Evolutionary conservation across 164 flowering plant species (phyloP).

Genomic region (Tetracentron sinense): DNA sequence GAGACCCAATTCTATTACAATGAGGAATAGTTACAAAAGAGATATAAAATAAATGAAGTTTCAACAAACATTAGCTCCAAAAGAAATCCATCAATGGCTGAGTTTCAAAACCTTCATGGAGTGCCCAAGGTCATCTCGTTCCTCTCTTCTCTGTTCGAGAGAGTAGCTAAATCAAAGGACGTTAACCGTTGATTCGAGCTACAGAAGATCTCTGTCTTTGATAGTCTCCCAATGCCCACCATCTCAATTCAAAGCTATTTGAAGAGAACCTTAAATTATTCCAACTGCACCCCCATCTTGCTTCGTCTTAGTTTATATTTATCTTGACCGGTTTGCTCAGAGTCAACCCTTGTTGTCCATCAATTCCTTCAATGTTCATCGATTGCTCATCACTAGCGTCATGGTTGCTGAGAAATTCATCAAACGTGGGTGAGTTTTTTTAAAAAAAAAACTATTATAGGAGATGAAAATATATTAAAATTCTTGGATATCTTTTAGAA

Average conservation of each 20-base stretch:
- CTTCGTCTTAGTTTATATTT: conserved; percentile 53
- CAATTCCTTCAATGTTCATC: conserved; percentile 52
- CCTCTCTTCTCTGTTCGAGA: conserved; percentile 37
- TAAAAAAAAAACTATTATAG: no score
- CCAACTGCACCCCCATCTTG: conserved; percentile 67
- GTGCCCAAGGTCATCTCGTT: conserved; percentile 31
- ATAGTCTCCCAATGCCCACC: conserved; percentile 48
- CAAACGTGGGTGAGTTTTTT: conserved; percentile 33
- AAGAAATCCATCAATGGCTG: conserved; percentile 17
- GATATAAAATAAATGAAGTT: no score
- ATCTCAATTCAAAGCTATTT: conserved; percentile 49
- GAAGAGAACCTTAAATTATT: conserved; percentile 65
- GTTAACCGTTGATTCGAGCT: not conserved
- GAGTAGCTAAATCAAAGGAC: conserved; percentile 40
- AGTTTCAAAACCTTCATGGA: conserved; percentile 13
- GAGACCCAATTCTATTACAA: no score
- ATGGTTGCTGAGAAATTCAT: conserved; percentile 52
- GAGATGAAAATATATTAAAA: no score
- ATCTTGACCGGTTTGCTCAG: conserved; percentile 47
- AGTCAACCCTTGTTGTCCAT: conserved; percentile 39
- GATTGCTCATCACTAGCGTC: conserved; percentile 48
- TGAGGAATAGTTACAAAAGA: no score
- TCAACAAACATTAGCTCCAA: no score
- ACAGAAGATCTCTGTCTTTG: conserved; percentile 45
- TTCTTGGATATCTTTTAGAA: not conserved